Base-by-base conservation (phyloP, 129 eudicot genomes). In the Flaveria bidentis region DNA sequence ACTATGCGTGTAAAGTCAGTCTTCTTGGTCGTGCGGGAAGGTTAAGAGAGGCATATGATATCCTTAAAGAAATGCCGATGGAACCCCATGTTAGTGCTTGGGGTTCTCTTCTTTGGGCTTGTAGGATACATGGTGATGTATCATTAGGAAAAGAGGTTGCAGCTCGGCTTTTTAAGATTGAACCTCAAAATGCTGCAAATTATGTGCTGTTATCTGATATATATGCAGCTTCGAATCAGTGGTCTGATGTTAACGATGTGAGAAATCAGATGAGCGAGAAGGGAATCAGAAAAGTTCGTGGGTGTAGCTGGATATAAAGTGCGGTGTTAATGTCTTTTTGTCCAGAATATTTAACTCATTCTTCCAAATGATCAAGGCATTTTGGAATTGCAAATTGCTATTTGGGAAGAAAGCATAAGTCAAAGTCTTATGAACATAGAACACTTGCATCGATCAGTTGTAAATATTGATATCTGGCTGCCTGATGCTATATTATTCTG, bases 41-140 rank as follows among this genome's bases (percentile, higher is more conserved):
- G 82, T 61, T 91, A 28, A 81, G 55, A 73, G 85, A 74, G 69
- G 97, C 97, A 13, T 87, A 85, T 50, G 86, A 85, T 47, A 67
- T 91, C 44, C 75, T 91, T 23, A 83, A 80, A 72, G 55, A 78
- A 18, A 79, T 79, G 89, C 87, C 92, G 0, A 53, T 83, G 41
- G 89, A 80, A 67, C 82, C 79, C 2, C 75, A 88, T 84, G 86
- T 82, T 15, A 86, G 86, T 62, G 89, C 92, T 17, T 91, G 92
- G 96, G 96, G 97, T 46, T 90, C 92, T 28, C 96, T 91, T 77
- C 96, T 91, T 15, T 87, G 84, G 83, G 96, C 97, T 33, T 91
- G 96, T 85, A 80, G 83, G 71, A 71, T 84, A 30, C 89, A 91
- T 42, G 70, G 88, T 28, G 91, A 89, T 18, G 64, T 79, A 7